These are phyloP conservation scores for Blastobotrys capitulatus DNA, from an alignment of 1,139 yeast species.

Conservation along the genomic window DNA sequence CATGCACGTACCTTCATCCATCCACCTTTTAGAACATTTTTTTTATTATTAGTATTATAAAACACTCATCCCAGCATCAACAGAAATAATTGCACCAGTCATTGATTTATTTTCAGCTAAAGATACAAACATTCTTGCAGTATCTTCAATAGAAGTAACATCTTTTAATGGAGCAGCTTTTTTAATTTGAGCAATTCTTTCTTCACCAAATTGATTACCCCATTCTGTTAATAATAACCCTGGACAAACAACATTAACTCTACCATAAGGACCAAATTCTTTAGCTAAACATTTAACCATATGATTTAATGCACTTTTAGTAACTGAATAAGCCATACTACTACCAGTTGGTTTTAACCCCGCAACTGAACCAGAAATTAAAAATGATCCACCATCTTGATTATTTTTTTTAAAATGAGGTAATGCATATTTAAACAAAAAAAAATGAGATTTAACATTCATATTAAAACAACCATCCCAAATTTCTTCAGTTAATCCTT, in stretches of 20 bases:
- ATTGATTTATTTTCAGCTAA: conserved; percentile 32
- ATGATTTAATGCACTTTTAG: conserved; percentile 38
- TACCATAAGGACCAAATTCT: conserved; percentile 33
- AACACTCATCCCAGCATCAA: conserved; percentile 30
- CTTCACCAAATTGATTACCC: conserved; percentile 36
- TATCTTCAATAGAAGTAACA: conserved; percentile 33
- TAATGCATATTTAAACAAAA: conserved; percentile 35
- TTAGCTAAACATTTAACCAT: conserved; percentile 36
- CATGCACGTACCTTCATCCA: too few relatives aligned
- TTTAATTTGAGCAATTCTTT: conserved; percentile 26
- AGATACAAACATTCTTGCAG: conserved; percentile 34
- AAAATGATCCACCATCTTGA: conserved; percentile 36
- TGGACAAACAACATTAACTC: conserved; percentile 40
- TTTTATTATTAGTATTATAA: background rate
- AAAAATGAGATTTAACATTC: conserved; percentile 35
- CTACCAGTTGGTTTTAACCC: conserved; percentile 37
- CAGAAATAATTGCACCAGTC: conserved; percentile 35
- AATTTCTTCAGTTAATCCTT: conserved; percentile 22
- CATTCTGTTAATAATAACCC: conserved; percentile 40
- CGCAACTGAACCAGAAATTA: conserved; percentile 38
- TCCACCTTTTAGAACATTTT: background rate
- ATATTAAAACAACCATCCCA: conserved; percentile 26
- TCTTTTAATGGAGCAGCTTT: conserved; percentile 30
- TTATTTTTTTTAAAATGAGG: conserved; percentile 30
- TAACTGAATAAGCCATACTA: conserved; percentile 38